Percentiles rank a stretch among this genome's conserved stretches.
Evolutionary conservation across 169 alveolate genomes (phyloP).

Genomic region (Plasmodium gallinaceum): DNA sequence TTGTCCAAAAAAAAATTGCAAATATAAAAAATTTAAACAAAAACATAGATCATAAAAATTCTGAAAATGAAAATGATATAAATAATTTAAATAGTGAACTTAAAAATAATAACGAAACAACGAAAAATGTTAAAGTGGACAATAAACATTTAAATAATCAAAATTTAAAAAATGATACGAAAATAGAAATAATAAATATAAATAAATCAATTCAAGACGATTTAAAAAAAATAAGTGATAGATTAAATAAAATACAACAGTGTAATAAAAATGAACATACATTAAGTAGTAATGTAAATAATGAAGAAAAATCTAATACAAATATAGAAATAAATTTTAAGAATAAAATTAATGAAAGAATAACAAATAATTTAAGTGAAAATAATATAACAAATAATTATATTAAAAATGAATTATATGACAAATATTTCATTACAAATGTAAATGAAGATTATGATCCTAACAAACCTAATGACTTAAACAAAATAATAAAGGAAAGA

Average conservation of each 20-base stretch:
- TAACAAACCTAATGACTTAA: constrained; percentile 72
- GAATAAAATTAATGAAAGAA: constrained; percentile 1
- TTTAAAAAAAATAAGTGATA: constrained; percentile 71
- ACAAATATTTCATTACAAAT: constrained; percentile 66
- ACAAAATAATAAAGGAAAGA: constrained; percentile 77
- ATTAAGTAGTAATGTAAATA: background rate
- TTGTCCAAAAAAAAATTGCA: constrained; percentile 74
- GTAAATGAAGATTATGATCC: constrained; percentile 78
- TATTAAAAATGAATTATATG: constrained; percentile 39
- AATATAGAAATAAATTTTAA: constrained; percentile 19
- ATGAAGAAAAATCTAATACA: constrained; percentile 13
- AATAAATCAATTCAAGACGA: constrained; percentile 70
- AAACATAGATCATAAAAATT: constrained; percentile 6
- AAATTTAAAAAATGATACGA: background rate
- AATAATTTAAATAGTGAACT: constrained; percentile 5
- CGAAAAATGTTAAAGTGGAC: constrained; percentile 2
- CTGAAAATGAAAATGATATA: constrained; percentile 1
- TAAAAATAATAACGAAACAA: background rate
- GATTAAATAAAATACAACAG: constrained; percentile 56
- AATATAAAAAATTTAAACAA: constrained; percentile 47
- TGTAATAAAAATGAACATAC: constrained; percentile 20
- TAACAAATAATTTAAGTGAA: constrained; percentile 1
- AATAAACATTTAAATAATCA: background rate
- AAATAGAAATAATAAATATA: constrained; percentile 60
- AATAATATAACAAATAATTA: background rate